phyloP scores from a whole-genome alignment of 331 rosid genomes.

The Rosa hybrid region DNA sequence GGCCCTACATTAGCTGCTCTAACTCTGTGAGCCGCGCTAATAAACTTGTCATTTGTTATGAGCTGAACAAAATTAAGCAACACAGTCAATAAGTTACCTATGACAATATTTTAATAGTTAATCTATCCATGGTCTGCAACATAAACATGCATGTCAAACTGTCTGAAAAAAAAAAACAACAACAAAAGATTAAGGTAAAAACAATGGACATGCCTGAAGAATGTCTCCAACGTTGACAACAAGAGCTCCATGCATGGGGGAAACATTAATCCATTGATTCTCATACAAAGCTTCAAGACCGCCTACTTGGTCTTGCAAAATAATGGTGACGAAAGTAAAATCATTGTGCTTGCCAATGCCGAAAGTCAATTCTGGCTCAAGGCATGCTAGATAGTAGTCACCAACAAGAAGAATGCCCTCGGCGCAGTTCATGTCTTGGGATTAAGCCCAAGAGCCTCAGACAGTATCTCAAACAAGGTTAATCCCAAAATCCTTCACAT shows the following conservation, averaged over 20 bases:
- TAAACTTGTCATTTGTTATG: conserved; percentile 54
- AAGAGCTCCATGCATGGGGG: conserved; percentile 24
- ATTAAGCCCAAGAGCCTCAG: conserved; percentile 30
- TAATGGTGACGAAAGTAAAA: conserved; percentile 26
- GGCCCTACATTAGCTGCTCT: conserved; percentile 44
- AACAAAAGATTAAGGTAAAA: neutral
- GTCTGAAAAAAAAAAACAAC: neutral
- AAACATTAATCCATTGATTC: conserved; percentile 27
- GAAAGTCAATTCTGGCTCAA: conserved; percentile 21
- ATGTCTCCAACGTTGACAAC: conserved; percentile 38
- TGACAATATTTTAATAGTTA: neutral
- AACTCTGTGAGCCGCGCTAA: conserved; percentile 55
- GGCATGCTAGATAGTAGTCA: conserved; percentile 48
- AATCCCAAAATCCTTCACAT: conserved; percentile 22
- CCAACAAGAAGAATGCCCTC: conserved; percentile 21
- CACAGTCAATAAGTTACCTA: neutral
- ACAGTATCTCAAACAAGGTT: conserved; percentile 10
- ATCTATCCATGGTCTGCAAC: neutral
- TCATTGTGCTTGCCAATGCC: conserved; percentile 33
- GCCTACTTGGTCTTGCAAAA: conserved; percentile 40
- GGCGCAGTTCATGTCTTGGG: conserved; percentile 14
- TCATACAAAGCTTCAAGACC: conserved; percentile 31
- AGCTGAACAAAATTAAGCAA: conserved; percentile 42
- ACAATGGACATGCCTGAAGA: conserved; percentile 22
- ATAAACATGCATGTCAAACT: neutral